Conservation (phyloP, 345 rosid genomes). For the Eucalyptus rudis region DNA sequence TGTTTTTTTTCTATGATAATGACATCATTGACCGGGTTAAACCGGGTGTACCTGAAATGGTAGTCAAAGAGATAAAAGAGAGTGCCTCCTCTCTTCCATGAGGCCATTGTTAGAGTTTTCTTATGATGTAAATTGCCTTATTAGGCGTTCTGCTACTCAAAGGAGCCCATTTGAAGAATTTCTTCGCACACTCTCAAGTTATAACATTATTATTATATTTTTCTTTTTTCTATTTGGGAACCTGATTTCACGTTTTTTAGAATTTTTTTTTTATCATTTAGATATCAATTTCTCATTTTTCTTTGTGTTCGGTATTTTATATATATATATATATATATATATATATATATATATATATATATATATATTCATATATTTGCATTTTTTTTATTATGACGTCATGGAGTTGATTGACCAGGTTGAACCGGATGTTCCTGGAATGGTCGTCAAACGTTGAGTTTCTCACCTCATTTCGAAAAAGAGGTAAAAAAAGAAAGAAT, state of each 20-base stretch:
- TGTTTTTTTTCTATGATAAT: background rate
- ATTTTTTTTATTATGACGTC: background rate
- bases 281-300: background rate
- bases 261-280: background rate
- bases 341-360: background rate
- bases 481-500: background rate
- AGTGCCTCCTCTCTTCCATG: background rate
- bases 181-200: background rate
- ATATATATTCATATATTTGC: background rate
- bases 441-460: background rate
- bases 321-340: background rate
- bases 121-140: background rate
- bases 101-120: background rate
- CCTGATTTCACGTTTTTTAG: background rate
- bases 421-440: background rate
- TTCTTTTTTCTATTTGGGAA: background rate
- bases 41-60: background rate
- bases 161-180: background rate
- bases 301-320: background rate
- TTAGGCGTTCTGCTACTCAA: background rate
- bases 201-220: background rate
- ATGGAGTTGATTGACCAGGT: background rate
- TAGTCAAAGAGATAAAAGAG: background rate
- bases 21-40: background rate
- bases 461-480: background rate